Conservation (phyloP, 2,329 filamentous ascomycete genomes). For the Colletotrichum lupini region DNA sequence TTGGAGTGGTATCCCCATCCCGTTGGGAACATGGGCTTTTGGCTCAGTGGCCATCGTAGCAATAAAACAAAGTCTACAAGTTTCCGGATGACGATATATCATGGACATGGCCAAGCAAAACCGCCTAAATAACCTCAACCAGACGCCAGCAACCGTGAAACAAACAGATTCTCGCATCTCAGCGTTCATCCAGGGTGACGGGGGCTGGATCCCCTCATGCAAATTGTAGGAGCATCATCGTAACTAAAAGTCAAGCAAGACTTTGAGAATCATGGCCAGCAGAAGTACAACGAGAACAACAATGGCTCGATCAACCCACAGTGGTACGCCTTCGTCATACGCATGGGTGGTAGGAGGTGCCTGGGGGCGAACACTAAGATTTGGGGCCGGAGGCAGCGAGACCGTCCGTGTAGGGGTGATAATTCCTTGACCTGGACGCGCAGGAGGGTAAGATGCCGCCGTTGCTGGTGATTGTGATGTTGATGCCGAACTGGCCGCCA, state of each 20-base stretch:
- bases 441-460: constrained; percentile 7
- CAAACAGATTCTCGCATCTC: not conserved
- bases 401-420: constrained; percentile 43
- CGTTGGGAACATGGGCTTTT: not conserved
- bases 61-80: not conserved
- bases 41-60: not conserved
- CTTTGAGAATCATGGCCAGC: constrained; percentile 74
- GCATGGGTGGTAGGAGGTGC: constrained; percentile 12
- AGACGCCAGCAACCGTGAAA: constrained; percentile 1
- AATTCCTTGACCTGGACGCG: constrained; percentile 40
- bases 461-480: not conserved
- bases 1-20: not conserved
- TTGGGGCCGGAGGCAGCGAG: constrained; percentile 39
- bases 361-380: constrained; percentile 19
- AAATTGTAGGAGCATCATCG: not conserved
- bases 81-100: not conserved
- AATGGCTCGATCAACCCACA: constrained; percentile 87
- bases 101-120: not conserved
- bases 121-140: not conserved
- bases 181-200: not conserved
- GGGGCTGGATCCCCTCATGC: not conserved
- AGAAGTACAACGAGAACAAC: constrained; percentile 77
- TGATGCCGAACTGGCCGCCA: not conserved
- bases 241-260: constrained; percentile 50
- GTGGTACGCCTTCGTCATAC: constrained; percentile 64